These are phyloP conservation scores for Megacollybia platyphylla DNA, from an alignment of 1,284 basidiomycete species.

Conservation along the genomic window DNA sequence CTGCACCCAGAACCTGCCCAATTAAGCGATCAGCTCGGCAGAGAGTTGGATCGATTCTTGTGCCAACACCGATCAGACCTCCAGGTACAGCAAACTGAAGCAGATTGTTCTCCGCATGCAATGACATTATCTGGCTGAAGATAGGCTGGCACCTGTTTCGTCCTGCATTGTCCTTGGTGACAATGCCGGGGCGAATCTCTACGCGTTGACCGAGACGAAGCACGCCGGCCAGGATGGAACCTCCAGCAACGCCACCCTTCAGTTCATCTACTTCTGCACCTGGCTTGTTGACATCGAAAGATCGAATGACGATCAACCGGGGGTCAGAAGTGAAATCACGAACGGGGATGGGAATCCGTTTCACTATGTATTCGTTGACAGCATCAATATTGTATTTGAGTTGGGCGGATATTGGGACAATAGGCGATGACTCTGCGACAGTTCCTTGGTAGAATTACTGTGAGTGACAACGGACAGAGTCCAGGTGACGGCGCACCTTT, in stretches of 20 bases:
- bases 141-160: constrained; percentile 90
- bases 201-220: constrained; percentile 89
- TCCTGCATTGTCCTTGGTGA: constrained; percentile 89
- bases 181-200: constrained; percentile 94
- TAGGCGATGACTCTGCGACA: constrained; percentile 92
- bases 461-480: background rate
- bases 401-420: constrained; percentile 97
- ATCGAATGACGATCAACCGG: constrained; percentile 94
- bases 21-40: constrained; percentile 96
- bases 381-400: constrained; percentile 99
- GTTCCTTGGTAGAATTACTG: constrained; percentile 49
- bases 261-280: constrained; percentile 95
- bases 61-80: constrained; percentile 96
- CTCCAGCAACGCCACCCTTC: constrained; percentile 97
- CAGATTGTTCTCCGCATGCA: constrained; percentile 92
- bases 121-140: constrained; percentile 81
- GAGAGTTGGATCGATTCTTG: constrained; percentile 90
- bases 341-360: constrained; percentile 87
- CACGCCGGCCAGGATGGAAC: constrained; percentile 89
- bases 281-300: constrained; percentile 99
- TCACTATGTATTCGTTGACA: constrained; percentile 99
- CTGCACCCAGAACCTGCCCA: constrained; percentile 90
- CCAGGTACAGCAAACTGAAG: constrained; percentile 95
- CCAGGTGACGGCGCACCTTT: constrained; percentile 45
- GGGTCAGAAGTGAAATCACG: constrained; percentile 91